Evolutionary conservation across 352 stramenopile species (phyloP).

Genomic region (Phytopythium vexans): DNA sequence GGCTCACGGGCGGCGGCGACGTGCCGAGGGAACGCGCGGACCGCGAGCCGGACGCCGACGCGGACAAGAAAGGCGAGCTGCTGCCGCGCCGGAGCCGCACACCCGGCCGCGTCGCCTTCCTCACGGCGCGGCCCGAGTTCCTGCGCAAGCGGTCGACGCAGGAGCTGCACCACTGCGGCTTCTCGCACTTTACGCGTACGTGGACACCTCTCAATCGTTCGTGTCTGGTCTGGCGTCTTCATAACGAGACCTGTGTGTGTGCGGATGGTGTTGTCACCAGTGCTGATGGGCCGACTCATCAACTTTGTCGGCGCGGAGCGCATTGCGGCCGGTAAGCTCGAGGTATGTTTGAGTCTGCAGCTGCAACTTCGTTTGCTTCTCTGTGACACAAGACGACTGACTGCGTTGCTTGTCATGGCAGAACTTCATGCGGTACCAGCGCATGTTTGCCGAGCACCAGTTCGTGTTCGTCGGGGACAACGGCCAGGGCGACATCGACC

Average conservation of each 20-base stretch:
- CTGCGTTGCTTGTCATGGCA: constrained; percentile 8
- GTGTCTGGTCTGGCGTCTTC: neutral
- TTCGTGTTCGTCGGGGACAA: constrained; percentile 86
- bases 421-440: constrained; percentile 76
- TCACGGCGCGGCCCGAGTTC: constrained; percentile 74
- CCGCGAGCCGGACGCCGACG: constrained; percentile 17
- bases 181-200: constrained; percentile 77
- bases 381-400: neutral
- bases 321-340: constrained; percentile 68
- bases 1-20: constrained; percentile 6
- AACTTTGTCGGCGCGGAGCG: constrained; percentile 61
- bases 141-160: constrained; percentile 53
- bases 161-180: constrained; percentile 66
- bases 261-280: constrained; percentile 12
- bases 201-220: neutral
- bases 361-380: no score
- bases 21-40: constrained; percentile 10
- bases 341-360: constrained; percentile 35
- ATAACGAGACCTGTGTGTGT: neutral
- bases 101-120: constrained; percentile 61
- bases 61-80: constrained; percentile 22
- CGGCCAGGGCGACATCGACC: constrained; percentile 75
- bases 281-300: constrained; percentile 69
- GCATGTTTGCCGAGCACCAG: constrained; percentile 65
- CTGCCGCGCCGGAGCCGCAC: constrained; percentile 1